Conservation (phyloP, 768 basidiomycete species). For the Gymnopilus junonius region DNA sequence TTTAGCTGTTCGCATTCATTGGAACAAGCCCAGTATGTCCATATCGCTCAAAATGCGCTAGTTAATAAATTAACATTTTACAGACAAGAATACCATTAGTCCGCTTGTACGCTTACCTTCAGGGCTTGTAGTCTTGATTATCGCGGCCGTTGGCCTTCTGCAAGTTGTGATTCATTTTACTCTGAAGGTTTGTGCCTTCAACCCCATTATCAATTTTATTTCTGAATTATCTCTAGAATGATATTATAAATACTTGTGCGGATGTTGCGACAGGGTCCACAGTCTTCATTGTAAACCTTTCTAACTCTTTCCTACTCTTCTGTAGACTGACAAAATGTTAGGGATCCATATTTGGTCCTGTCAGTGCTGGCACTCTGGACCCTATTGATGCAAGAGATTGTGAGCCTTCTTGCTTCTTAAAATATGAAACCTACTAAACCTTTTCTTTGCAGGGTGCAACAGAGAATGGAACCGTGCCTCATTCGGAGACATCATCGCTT, state of each 20-base stretch:
- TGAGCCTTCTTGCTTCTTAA: slow-evolving; percentile 31
- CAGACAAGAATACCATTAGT: slow-evolving; percentile 62
- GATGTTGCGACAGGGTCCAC: slow-evolving; percentile 37
- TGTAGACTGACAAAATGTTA: slow-evolving; percentile 25
- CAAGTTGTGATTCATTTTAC: slow-evolving; percentile 68
- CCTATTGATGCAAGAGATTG: slow-evolving; percentile 49
- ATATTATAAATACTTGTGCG: slow-evolving; percentile 62
- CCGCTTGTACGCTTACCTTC: slow-evolving; percentile 61
- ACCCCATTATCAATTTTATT: background rate
- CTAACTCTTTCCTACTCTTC: background rate
- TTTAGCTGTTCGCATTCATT: slow-evolving; percentile 51
- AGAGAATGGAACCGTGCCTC: slow-evolving; percentile 65
- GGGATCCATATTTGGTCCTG: slow-evolving; percentile 61
- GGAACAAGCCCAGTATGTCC: slow-evolving; percentile 54
- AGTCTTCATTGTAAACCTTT: slow-evolving; percentile 40
- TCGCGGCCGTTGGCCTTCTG: slow-evolving; percentile 56
- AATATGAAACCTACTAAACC: slow-evolving; percentile 10
- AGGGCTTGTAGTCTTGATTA: slow-evolving; percentile 47
- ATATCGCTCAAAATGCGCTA: background rate
- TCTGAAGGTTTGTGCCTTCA: slow-evolving; percentile 53
- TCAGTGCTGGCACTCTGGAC: slow-evolving; percentile 33
- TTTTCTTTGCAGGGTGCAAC: slow-evolving; percentile 57
- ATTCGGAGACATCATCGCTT: slow-evolving; percentile 66
- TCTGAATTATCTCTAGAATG: slow-evolving; percentile 40
- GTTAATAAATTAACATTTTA: background rate